phyloP scores from a whole-genome alignment of 2,329 filamentous ascomycete genomes.

The Verticillium longisporum region DNA sequence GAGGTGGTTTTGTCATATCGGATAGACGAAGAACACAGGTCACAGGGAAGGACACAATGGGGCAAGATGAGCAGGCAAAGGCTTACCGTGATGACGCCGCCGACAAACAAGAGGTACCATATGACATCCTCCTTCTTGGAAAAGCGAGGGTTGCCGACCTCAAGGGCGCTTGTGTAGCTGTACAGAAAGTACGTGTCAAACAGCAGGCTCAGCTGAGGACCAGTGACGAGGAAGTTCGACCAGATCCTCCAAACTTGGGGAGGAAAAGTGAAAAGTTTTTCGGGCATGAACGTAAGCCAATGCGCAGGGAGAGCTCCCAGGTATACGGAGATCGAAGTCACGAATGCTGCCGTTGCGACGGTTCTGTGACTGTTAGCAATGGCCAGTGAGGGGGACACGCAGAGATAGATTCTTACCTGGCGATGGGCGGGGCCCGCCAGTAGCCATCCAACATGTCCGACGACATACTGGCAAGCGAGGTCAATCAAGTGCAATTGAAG shows the following conservation, averaged over 20 bases:
- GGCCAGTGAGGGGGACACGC: neutral
- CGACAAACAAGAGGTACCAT: conserved; percentile 71
- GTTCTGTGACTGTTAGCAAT: conserved; percentile 43
- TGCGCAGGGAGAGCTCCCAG: conserved; percentile 42
- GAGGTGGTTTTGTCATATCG: conserved; percentile 28
- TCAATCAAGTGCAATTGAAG: conserved; percentile 1
- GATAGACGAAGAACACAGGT: neutral
- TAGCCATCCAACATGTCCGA: conserved; percentile 21
- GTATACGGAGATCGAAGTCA: conserved; percentile 54
- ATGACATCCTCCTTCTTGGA: conserved; percentile 70
- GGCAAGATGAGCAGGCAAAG: conserved; percentile 9
- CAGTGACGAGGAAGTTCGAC: conserved; percentile 34
- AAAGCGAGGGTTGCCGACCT: conserved; percentile 66
- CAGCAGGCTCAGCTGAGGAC: conserved; percentile 41
- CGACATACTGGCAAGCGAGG: conserved; percentile 7
- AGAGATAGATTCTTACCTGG: conserved; percentile 26
- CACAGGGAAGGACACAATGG: neutral
- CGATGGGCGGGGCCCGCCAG: conserved; percentile 32
- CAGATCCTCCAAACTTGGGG: conserved; percentile 36
- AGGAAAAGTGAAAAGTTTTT: conserved; percentile 43
- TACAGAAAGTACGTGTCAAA: conserved; percentile 73
- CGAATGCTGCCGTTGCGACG: conserved; percentile 54
- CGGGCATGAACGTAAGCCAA: conserved; percentile 45
- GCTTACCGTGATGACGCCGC: conserved; percentile 71
- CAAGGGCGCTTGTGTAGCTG: conserved; percentile 68